These are phyloP conservation scores for Coniochaeta sp. DNA, from an alignment of 2,329 filamentous ascomycete species.

Conservation along the genomic window DNA sequence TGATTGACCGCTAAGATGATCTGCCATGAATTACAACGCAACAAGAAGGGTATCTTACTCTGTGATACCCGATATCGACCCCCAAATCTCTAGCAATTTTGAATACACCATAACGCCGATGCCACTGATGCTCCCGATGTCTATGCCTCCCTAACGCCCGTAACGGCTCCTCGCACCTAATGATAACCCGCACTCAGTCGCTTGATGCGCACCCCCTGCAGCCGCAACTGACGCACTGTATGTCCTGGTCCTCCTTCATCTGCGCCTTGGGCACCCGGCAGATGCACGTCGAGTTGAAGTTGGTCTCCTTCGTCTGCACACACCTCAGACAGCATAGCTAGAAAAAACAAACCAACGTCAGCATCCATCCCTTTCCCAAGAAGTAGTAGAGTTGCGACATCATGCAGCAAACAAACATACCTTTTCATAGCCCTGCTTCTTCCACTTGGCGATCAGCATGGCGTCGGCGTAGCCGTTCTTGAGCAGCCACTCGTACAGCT, in stretches of 20 bases:
- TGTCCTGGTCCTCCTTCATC: slow-evolving; percentile 81
- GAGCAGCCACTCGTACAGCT: slow-evolving; percentile 89
- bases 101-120: background rate
- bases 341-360: slow-evolving; percentile 13
- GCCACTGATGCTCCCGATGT: background rate
- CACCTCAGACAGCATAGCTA: slow-evolving; percentile 91
- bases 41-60: too few relatives aligned
- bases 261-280: slow-evolving; percentile 88
- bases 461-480: slow-evolving; percentile 96
- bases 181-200: slow-evolving; percentile 53
- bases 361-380: too few relatives aligned
- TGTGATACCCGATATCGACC: too few relatives aligned
- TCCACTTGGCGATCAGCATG: slow-evolving; percentile 98
- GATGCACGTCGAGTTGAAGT: slow-evolving; percentile 96
- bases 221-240: slow-evolving; percentile 93
- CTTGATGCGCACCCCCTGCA: slow-evolving; percentile 85
- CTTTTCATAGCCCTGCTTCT: slow-evolving; percentile 99
- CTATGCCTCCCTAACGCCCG: too few relatives aligned
- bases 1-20: too few relatives aligned
- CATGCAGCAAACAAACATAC: slow-evolving; percentile 35
- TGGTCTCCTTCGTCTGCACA: slow-evolving; percentile 99
- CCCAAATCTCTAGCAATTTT: too few relatives aligned
- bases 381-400: background rate
- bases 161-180: too few relatives aligned
- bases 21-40: too few relatives aligned